Conservation (phyloP, 257 asterid genomes). For the Solanum phureja region DNA sequence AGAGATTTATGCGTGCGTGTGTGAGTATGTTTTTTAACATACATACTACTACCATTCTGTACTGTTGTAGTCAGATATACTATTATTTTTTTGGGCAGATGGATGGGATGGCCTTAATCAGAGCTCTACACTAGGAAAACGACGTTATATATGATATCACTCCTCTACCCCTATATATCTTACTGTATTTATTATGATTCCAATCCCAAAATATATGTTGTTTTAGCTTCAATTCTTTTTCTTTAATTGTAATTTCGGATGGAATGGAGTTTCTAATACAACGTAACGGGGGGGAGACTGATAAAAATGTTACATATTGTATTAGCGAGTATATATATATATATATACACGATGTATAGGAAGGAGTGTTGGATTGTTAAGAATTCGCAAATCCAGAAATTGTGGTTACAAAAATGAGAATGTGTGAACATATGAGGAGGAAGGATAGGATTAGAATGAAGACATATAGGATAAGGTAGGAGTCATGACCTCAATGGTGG, state of each 20-base stretch:
- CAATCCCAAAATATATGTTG: neutral
- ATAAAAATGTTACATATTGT: neutral
- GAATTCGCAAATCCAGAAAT: neutral
- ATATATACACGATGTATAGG: neutral
- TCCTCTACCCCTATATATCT: neutral
- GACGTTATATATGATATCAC: neutral
- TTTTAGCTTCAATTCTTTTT: neutral
- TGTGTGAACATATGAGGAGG: neutral
- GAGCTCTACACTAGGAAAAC: neutral
- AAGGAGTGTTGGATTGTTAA: neutral
- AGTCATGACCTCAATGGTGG: neutral
- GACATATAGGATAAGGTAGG: neutral
- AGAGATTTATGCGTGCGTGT: slow-evolving; percentile 66
- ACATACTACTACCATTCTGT: neutral
- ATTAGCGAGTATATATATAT: too few relatives aligned
- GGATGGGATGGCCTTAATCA: neutral
- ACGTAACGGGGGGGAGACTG: too few relatives aligned
- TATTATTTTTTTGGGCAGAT: neutral
- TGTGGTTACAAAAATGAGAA: neutral
- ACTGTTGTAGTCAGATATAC: neutral
- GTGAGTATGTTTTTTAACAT: slow-evolving; percentile 22
- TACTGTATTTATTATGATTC: too few relatives aligned
- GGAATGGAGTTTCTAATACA: too few relatives aligned
- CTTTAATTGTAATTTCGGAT: neutral
- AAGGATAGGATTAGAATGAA: neutral